These are phyloP conservation scores for Leccinum incarnatum DNA, from an alignment of 768 basidiomycete species.

Conservation along the genomic window DNA sequence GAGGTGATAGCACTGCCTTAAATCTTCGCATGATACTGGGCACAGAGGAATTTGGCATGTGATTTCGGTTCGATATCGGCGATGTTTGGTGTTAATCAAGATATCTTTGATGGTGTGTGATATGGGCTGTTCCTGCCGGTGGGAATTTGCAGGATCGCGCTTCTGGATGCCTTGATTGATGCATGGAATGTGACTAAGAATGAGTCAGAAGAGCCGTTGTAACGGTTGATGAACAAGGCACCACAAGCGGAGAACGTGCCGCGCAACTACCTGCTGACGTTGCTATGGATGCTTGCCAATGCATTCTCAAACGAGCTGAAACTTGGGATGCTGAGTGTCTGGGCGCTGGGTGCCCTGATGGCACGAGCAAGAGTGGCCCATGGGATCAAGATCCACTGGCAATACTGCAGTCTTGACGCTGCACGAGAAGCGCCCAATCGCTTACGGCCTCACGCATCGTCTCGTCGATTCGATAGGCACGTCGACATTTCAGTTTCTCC, in stretches of 20 bases:
- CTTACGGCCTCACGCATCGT: slow-evolving; percentile 6
- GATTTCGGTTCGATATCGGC: too few species aligned
- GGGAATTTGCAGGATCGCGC: slow-evolving; percentile 73
- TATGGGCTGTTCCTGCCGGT: slow-evolving; percentile 66
- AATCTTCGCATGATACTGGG: too few species aligned
- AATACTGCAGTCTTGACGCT: background rate
- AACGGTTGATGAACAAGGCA: slow-evolving; percentile 46
- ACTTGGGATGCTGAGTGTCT: background rate
- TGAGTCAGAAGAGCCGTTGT: slow-evolving; percentile 40
- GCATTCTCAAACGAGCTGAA: slow-evolving; percentile 44
- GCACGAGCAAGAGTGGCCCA: slow-evolving; percentile 6
- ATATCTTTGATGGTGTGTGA: too few species aligned
- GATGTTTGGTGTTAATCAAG: too few species aligned
- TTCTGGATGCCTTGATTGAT: slow-evolving; percentile 60
- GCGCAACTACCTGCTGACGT: slow-evolving; percentile 61
- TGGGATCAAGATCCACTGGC: slow-evolving; percentile 20
- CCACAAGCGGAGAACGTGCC: slow-evolving; percentile 26
- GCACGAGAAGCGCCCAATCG: slow-evolving; percentile 4
- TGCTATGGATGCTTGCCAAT: slow-evolving; percentile 68
- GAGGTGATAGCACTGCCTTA: too few species aligned
- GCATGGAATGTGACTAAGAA: slow-evolving; percentile 42
- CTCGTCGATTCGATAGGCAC: background rate
- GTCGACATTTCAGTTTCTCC: background rate
- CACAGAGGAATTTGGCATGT: too few species aligned
- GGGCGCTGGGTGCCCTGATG: slow-evolving; percentile 4